A percentile compares a stretch with the other conserved stretches of the same genome.
Conservation (phyloP, 495 filamentous ascomycete species). For the Aspergillus leporis region DNA sequence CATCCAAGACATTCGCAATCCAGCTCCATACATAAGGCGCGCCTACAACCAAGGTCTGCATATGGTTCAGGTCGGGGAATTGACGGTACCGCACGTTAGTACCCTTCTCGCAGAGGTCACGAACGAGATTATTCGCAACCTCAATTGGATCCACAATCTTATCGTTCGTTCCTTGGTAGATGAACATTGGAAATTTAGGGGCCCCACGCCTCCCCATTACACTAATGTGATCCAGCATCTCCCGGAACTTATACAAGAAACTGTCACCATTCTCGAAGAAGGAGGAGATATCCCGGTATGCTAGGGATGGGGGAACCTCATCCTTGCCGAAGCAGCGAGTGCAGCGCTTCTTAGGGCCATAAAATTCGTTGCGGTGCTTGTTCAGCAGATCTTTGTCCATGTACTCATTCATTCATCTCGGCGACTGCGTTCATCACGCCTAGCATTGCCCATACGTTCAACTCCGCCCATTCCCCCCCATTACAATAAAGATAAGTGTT, state of each 20-base stretch:
- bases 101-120: neutral
- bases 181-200: neutral
- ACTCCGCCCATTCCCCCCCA: neutral
- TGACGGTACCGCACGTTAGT: neutral
- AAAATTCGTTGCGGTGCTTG: neutral
- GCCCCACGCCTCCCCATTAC: neutral
- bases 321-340: neutral
- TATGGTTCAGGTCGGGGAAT: neutral
- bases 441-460: slow-evolving; percentile 12
- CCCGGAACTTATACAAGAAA: neutral
- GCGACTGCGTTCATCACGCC: slow-evolving; percentile 14
- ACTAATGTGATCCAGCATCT: neutral
- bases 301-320: neutral
- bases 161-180: slow-evolving; percentile 2
- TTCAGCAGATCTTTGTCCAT: neutral
- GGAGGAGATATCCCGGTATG: neutral
- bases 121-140: neutral
- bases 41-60: neutral
- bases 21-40: neutral
- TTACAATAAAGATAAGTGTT: neutral
- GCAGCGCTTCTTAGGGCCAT: neutral
- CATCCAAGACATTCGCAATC: neutral
- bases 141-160: neutral
- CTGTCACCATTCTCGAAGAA: neutral
- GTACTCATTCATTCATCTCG: slow-evolving; percentile 6